Conservation (phyloP, 192 early-diverging fungal genomes). For the Dissophora globulifera region DNA sequence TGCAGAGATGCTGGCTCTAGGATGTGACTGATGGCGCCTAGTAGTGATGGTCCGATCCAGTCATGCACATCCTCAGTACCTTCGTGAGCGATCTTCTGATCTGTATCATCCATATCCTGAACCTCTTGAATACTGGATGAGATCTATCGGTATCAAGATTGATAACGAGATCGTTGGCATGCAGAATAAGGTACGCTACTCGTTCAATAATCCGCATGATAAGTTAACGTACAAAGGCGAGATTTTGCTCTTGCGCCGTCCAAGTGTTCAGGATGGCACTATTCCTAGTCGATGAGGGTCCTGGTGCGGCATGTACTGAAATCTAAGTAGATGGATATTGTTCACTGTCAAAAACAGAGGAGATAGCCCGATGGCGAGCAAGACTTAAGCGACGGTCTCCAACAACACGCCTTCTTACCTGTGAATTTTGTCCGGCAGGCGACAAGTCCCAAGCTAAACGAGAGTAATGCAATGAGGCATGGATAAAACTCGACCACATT, state of each 20-base stretch:
- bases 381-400: no score
- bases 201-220: not conserved
- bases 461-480: constrained; percentile 43
- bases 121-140: constrained; percentile 21
- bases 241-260: constrained; percentile 18
- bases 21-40: constrained; percentile 38
- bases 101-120: constrained; percentile 10
- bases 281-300: not conserved
- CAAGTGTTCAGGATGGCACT: constrained; percentile 32
- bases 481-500: constrained; percentile 46
- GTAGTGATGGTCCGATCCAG: constrained; percentile 30
- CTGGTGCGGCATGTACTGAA: constrained; percentile 39
- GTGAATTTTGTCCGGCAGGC: constrained; percentile 23
- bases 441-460: constrained; percentile 31
- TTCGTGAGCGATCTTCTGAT: not conserved
- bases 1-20: constrained; percentile 11
- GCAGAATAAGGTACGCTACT: no score
- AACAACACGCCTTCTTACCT: constrained; percentile 23
- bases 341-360: no score
- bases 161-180: no score
- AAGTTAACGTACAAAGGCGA: constrained; percentile 8
- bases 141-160: no score
- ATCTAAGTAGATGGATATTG: constrained; percentile 11
- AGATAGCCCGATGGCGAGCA: no score
- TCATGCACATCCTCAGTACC: not conserved